Base-by-base conservation (phyloP, 1,284 basidiomycete genomes). In the Filobasidium uniguttulatum region DNA sequence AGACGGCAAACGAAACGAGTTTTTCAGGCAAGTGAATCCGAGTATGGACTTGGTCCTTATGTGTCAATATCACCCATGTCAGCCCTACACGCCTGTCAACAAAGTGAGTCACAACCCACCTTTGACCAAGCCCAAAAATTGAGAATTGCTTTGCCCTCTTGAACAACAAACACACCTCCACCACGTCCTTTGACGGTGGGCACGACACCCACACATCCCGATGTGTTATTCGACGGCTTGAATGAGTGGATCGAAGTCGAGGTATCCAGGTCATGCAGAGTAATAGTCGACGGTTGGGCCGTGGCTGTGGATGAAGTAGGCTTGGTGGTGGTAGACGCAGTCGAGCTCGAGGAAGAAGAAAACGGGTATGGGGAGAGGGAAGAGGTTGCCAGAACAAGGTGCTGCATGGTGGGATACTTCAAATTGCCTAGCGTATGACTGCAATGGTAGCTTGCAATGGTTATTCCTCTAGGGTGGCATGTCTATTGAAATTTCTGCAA, bases 1-100 rank as follows among this genome's bases (percentile, higher is more conserved):
- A 86, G 5, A 85, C 65, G 2, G 83, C 74, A 35, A 96, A 75
- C 59, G 84, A 87, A 10, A 80, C 76, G 44, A 96, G 71, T 62
- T 84, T 86, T 65, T 96, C 89, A 0, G 93, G 88, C 0, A 96
- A 73, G 15, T 96, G 82, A 38, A 93, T 77, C 65, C 90, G 89
- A 46, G 84, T 68, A 44, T 81, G 77, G 43, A 89, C 74, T 75
- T 91, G 88, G 64, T 93, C 88, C 88, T 91, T 48, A n/a, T n/a
- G n/a, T n/a, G n/a, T n/a, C n/a, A n/a, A n/a, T n/a, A n/a, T n/a
- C n/a, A n/a, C n/a, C n/a, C n/a, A n/a, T n/a, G n/a, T n/a, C n/a
- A n/a, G n/a, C n/a, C n/a, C n/a, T n/a, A n/a, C n/a, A n/a, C n/a
- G n/a, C n/a, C 12, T 17, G 8, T 17, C n/a, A n/a, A n/a, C n/a